A percentile compares a stretch with the other conserved stretches of the same genome.
Evolutionary conservation across 163 green algal genomes (phyloP).

Genomic region (Picocystis sp.): DNA sequence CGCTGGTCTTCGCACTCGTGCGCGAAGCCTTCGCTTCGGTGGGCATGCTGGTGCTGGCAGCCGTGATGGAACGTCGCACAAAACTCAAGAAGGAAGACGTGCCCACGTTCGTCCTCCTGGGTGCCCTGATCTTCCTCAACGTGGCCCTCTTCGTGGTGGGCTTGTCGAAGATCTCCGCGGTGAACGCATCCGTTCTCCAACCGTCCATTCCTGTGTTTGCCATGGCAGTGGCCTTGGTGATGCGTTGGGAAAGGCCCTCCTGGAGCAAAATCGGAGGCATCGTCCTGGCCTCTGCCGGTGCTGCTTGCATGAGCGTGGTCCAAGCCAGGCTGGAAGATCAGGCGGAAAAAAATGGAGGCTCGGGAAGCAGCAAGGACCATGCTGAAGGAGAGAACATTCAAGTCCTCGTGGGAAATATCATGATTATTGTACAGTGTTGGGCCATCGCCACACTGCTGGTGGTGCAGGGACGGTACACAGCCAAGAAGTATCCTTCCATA

Average conservation of each 20-base stretch:
- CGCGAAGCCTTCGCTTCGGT: conserved; percentile 1
- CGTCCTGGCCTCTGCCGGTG: too few species aligned
- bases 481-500: conserved; percentile 3
- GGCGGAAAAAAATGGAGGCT: too few species aligned
- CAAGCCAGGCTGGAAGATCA: too few species aligned
- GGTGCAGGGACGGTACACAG: conserved; percentile 2
- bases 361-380: too few species aligned
- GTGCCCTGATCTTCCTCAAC: conserved; percentile 6
- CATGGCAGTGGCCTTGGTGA: too few species aligned
- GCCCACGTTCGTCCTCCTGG: conserved; percentile 2
- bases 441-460: conserved; percentile 4
- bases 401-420: conserved; percentile 2
- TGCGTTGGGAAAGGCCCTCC: too few species aligned
- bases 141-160: conserved; percentile 3
- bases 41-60: conserved; percentile 4
- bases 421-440: conserved; percentile 3
- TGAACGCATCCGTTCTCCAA: conserved; percentile 2
- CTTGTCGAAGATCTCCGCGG: background rate
- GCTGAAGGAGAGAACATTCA: too few species aligned
- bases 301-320: too few species aligned
- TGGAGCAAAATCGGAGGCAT: too few species aligned
- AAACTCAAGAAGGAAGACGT: conserved; percentile 3
- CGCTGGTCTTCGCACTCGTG: conserved; percentile 5
- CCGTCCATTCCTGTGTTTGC: conserved; percentile 4
- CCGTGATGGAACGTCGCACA: background rate